Evolutionary conservation across 2,329 filamentous ascomycete genomes (phyloP), one percentile per base, ranked within the genome.

Genomic region (Fusarium sp.): DNA sequence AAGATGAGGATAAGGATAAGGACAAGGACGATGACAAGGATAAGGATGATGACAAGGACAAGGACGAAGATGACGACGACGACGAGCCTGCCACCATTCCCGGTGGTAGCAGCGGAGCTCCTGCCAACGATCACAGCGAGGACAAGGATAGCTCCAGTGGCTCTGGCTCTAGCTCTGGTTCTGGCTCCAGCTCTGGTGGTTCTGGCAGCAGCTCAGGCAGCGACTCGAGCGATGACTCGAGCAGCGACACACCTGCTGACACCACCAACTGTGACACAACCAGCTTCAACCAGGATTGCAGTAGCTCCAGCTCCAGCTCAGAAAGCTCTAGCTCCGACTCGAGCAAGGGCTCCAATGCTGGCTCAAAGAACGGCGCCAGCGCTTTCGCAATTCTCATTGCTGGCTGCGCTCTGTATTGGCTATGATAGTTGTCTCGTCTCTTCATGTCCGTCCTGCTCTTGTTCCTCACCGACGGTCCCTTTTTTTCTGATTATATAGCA

Each of bases 201-300:
- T 72, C 72, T 3, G 61, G 69, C 32, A 41, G 62, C 34, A 71
- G 63, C 18, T 70, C 76, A 13, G 68, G 73, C 25, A 76, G 75
- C 32, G 71, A 72, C 23, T 73, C 75, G 11, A 69, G 74, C 13
- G 66, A 73, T 23, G 73, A 72, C 32, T 58, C 72, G 35, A 63
- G 69, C 56, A 75, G 75, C 39, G 61, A 68, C 27, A 41, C 72
- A 52, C 67, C 68, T 30, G 76, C 74, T 27, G 73, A 79, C 59
- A 80, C 78, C 16, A 67, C 76, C 20, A 77, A 79, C 67, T 88
- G 86, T 73, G 74, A 81, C 13, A 72, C 80, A 9, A 81, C 73
- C 35, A 81, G 81, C 57, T 88, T 88, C 76, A 81, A 82, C 66
- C 85, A 87, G 75, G 75, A 80, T 67, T 86, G 85, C 76, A 76